A percentile compares a stretch with the other conserved stretches of the same genome.
Conservation (phyloP, 192 early-diverging fungal species). For the Coemansia nantahalensis region DNA sequence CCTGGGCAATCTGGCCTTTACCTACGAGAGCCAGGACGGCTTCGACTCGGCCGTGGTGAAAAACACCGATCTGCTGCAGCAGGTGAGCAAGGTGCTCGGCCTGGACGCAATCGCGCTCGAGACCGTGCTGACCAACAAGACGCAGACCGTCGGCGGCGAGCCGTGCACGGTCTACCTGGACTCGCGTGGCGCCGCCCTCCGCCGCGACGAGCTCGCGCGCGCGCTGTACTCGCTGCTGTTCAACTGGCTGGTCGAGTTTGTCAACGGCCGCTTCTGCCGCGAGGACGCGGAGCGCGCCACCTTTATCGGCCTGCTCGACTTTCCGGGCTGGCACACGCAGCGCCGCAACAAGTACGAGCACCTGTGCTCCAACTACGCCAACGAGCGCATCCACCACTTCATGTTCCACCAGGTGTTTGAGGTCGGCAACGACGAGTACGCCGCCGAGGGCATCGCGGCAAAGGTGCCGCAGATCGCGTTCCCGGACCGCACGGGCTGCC, state of each 20-base stretch:
- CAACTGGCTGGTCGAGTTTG: slow-evolving; percentile 87
- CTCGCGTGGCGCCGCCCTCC: slow-evolving; percentile 66
- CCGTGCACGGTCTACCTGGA: slow-evolving; percentile 88
- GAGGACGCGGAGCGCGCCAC: slow-evolving; percentile 64
- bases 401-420: slow-evolving; percentile 48
- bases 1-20: slow-evolving; percentile 83
- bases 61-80: slow-evolving; percentile 74
- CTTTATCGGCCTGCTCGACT: slow-evolving; percentile 65
- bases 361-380: slow-evolving; percentile 70
- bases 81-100: slow-evolving; percentile 82
- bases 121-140: slow-evolving; percentile 76
- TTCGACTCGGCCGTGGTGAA: slow-evolving; percentile 79
- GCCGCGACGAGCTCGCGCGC: slow-evolving; percentile 78
- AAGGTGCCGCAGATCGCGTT: slow-evolving; percentile 68
- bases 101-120: slow-evolving; percentile 77
- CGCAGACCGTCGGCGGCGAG: slow-evolving; percentile 78
- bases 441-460: slow-evolving; percentile 67
- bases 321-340: slow-evolving; percentile 82
- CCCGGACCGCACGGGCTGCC: slow-evolving; percentile 61
- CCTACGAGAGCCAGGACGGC: slow-evolving; percentile 61
- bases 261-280: slow-evolving; percentile 82
- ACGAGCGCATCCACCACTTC: slow-evolving; percentile 64
- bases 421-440: slow-evolving; percentile 72
- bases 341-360: slow-evolving; percentile 67
- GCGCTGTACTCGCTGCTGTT: slow-evolving; percentile 90